Conservation (phyloP, 2,329 filamentous ascomycete genomes). For the Penicillium freii region DNA sequence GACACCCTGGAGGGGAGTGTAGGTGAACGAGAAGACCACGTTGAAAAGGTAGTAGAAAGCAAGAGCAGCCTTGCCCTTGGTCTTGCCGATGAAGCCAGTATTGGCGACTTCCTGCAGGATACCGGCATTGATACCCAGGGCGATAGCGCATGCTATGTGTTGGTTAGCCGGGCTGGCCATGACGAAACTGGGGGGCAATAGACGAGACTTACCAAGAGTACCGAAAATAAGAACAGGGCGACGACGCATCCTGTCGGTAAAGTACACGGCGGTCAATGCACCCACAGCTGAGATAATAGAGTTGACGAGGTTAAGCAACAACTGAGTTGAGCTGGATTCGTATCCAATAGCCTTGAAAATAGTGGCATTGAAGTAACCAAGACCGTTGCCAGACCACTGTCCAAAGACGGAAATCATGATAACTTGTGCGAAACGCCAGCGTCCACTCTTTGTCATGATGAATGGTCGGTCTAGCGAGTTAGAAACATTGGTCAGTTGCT, state of each 20-base stretch:
- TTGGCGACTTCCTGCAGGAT: constrained; percentile 41
- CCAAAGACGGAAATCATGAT: constrained; percentile 54
- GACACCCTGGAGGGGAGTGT: constrained; percentile 51
- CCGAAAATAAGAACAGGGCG: constrained; percentile 48
- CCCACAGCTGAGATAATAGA: constrained; percentile 48
- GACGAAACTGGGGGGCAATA: too few species aligned
- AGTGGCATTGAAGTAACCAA: constrained; percentile 53
- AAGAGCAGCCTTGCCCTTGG: constrained; percentile 46
- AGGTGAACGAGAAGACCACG: constrained; percentile 51
- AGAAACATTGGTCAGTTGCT: neutral
- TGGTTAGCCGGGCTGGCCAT: constrained; percentile 5
- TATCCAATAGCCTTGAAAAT: constrained; percentile 43
- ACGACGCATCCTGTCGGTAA: constrained; percentile 50
- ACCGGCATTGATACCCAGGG: constrained; percentile 49
- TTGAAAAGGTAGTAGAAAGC: constrained; percentile 53
- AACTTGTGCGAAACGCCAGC: constrained; percentile 51
- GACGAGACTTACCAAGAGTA: constrained; percentile 33
- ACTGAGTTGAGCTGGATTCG: constrained; percentile 34
- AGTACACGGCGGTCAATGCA: constrained; percentile 44
- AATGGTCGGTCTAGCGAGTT: constrained; percentile 44
- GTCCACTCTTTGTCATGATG: constrained; percentile 45
- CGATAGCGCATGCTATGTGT: constrained; percentile 36
- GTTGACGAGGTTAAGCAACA: constrained; percentile 51
- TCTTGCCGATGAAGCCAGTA: constrained; percentile 32
- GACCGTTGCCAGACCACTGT: constrained; percentile 53